Base-by-base conservation (phyloP, 345 rosid genomes). In the Lepidium aucheri region DNA sequence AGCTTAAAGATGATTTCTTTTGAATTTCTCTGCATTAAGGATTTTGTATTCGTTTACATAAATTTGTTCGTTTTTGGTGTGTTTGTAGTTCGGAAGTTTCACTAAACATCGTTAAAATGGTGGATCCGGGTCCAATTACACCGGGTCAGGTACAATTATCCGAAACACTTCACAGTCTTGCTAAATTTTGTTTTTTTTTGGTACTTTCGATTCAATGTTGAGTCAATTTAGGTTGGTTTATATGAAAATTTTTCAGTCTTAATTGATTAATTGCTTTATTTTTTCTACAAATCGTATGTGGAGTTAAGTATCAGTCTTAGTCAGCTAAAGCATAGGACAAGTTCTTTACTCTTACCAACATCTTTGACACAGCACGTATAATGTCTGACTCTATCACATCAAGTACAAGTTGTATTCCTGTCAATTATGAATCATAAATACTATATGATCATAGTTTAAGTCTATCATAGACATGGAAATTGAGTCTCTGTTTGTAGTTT, bases 81-180 rank as follows among this genome's bases (percentile, higher is more conserved):
- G 11, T 63, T 50, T 63, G 8, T 34, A 67, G 76, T 47, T 78
- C 40, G n/a, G 47, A 44, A 40, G 22, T 53, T 61, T 35, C n/a
- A 60, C 8, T 70, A 54, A 26, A 22, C 62, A 72, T 68, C 67
- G 53, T 58, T 76, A 26, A 53, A 38, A 92, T 93, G 98, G 89
- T 65, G 81, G 84, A 76, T 71, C 76, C 77, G 57, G 88, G 79
- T 60, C 80, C 85, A 15, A 81, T 93, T 41, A 81, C 98, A 75
- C 90, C 96, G 73, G 96, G 97, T 36, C 91, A 82, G 96, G 98
- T 93, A 38, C 64, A 43, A 14, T 50, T 36, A 60, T 30, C 16
- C 14, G 1, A 42, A 4, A 8, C 28, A 50, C 14, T 33, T 70
- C 11, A 32, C 30, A 30, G 22, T 68, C 36, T 4, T n/a, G 3